phyloP scores from a whole-genome alignment of 1,139 yeast species.

The Chernovozyma sophiae-reginae region DNA sequence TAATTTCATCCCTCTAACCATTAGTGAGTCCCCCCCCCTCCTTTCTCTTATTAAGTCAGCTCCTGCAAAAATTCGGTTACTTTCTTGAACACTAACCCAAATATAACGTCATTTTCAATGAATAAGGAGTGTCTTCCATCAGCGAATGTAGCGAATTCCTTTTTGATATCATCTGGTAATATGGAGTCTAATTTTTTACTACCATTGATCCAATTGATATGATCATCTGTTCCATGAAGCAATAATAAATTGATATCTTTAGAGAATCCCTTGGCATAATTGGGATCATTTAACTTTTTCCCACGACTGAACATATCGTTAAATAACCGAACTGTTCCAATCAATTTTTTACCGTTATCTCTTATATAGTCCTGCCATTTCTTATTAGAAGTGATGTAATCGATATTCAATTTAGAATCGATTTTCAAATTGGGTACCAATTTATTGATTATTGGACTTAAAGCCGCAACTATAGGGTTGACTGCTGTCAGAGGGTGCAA shows the following conservation, averaged over 20 bases:
- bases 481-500: constrained; percentile 62
- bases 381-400: constrained; percentile 53
- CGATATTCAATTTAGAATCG: constrained; percentile 52
- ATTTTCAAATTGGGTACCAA: constrained; percentile 52
- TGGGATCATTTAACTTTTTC: constrained; percentile 40
- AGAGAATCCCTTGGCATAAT: constrained; percentile 39
- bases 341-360: constrained; percentile 35
- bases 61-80: constrained; percentile 38
- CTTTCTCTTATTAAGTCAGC: too few species aligned
- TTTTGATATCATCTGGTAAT: constrained; percentile 15
- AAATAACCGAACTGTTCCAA: constrained; percentile 40
- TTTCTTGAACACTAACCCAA: constrained; percentile 21
- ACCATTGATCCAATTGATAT: constrained; percentile 29
- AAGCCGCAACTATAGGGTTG: constrained; percentile 37
- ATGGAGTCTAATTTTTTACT: constrained; percentile 38
- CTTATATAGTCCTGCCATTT: constrained; percentile 44
- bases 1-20: too few species aligned
- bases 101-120: constrained; percentile 29
- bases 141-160: constrained; percentile 15
- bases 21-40: too few species aligned
- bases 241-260: constrained; percentile 46
- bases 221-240: constrained; percentile 51
- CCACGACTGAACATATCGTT: constrained; percentile 70
- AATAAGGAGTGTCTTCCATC: constrained; percentile 34
- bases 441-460: constrained; percentile 47